phyloP scores from a whole-genome alignment of 2,329 filamentous ascomycete species.

The Cercospora sp. region DNA sequence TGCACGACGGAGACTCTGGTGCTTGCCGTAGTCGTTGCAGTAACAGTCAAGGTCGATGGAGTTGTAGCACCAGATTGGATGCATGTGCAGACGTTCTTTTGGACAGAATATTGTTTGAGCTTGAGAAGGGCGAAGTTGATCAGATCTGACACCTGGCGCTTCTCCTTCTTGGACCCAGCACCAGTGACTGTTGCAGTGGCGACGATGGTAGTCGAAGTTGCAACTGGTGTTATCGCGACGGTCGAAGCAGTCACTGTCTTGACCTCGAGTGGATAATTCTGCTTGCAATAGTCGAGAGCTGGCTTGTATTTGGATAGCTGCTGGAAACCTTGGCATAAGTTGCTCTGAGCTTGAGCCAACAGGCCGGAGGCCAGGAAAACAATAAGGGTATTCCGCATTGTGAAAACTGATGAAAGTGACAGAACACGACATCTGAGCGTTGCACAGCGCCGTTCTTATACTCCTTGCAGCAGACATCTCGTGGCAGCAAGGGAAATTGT shows the following conservation, averaged over 20 bases:
- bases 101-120: not conserved
- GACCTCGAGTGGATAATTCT: not conserved
- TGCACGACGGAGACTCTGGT: not conserved
- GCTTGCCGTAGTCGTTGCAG: not conserved
- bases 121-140: not conserved
- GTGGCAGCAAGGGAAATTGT: not conserved
- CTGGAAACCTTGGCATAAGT: not conserved
- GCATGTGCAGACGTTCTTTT: not conserved
- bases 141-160: not conserved
- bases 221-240: not conserved
- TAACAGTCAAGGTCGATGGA: not conserved
- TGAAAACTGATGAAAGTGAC: not conserved
- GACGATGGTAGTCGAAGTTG: not conserved
- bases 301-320: not conserved
- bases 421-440: not conserved
- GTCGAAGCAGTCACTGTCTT: not conserved
- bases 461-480: not conserved
- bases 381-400: not conserved
- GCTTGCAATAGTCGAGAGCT: not conserved
- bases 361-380: not conserved
- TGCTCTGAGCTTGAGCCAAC: not conserved
- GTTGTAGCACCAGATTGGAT: not conserved
- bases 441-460: not conserved
- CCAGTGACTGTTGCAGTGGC: not conserved
- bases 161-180: not conserved